Base-by-base conservation (phyloP, 2,329 filamentous ascomycete species). In the Aaosphaeria arxii region DNA sequence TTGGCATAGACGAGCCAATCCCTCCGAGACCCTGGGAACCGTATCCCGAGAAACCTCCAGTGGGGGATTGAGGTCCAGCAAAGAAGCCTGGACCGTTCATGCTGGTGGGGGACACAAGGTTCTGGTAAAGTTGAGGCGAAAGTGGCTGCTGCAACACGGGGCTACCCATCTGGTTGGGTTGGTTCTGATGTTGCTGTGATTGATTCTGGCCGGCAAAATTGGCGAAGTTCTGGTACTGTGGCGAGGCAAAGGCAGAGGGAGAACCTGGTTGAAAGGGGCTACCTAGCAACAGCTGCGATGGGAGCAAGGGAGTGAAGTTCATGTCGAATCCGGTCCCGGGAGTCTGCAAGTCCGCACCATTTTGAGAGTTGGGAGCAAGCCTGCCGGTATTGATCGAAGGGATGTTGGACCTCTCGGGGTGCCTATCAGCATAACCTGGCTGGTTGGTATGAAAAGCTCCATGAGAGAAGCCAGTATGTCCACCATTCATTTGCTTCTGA, bases 261-360 rank as follows among this genome's bases (percentile, higher is more conserved):
- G 89, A 96, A 39, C 91, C 94, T 11, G 94, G 91, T 74, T 97
- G 94, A 74, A 97, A 97, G 13, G 94, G 94, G 72, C 91, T 96
- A 42, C 94, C 94, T 44, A 97, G 86, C 29, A 99, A 84, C 61
- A 99, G 79, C 74, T 96, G 90, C 32, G 92, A 97, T 33, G 94
- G 94, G 35, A 99, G 83, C 57, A 99, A 81, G 56, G 94, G 92
- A 7, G 94, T 96, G 73, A 96, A 97, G 74, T 97, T 94, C 92
- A 97, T 96, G 67, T 97, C 94, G 67, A 91, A 95, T 40, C 83
- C 90, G 45, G 90, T 92, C 40, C 88, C 91, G 11, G 94, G 91
- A 28, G 88, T 92, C 57, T 87, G 80, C 83, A 96, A 84, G 56
- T 95, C 91, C 61, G 80, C 82, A 50, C 74, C 77, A 68, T 79